Percentiles rank a stretch among this genome's conserved stretches.
These are phyloP conservation scores for Paramecium octaurelia DNA, from an alignment of 73 alveolate genomes.

Conservation along the genomic window DNA sequence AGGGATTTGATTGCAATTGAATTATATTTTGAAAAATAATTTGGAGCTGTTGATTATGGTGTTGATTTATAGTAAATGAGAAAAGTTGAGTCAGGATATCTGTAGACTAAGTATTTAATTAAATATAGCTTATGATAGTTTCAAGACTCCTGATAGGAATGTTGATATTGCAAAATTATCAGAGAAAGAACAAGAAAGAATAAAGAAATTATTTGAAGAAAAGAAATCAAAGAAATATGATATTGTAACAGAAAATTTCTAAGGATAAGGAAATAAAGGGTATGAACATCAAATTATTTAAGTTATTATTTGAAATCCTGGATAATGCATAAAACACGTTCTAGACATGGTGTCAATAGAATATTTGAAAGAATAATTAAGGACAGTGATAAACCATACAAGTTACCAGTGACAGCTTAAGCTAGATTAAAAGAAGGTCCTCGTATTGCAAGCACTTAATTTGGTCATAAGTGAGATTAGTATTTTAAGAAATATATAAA, in stretches of 20 bases:
- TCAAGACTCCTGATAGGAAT: conserved; percentile 1
- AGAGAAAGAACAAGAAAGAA: conserved; percentile 20
- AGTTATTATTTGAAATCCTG: conserved; percentile 40
- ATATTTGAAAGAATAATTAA: conserved; percentile 34
- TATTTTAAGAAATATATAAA: neutral
- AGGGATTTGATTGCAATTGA: conserved; percentile 70
- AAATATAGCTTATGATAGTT: neutral
- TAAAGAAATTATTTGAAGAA: neutral
- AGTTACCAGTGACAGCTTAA: conserved; percentile 23
- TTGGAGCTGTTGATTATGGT: conserved; percentile 75
- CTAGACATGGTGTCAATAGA: conserved; percentile 8
- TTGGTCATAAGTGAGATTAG: conserved; percentile 47
- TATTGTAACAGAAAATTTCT: neutral
- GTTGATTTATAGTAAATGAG: conserved; percentile 60
- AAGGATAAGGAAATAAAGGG: conserved; percentile 35
- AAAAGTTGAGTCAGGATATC: conserved; percentile 9
- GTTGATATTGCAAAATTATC: conserved; percentile 14
- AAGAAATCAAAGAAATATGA: conserved; percentile 39
- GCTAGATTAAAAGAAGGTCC: conserved; percentile 17
- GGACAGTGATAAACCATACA: conserved; percentile 46
- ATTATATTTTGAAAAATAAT: conserved; percentile 48
- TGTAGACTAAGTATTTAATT: conserved; percentile 5
- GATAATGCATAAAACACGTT: conserved; percentile 35
- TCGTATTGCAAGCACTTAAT: conserved; percentile 16
- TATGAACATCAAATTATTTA: neutral